Percentiles rank a stretch among this genome's conserved stretches.
Conservation (phyloP, 805 yeast species). For the Wickerhamiella occidentalis region DNA sequence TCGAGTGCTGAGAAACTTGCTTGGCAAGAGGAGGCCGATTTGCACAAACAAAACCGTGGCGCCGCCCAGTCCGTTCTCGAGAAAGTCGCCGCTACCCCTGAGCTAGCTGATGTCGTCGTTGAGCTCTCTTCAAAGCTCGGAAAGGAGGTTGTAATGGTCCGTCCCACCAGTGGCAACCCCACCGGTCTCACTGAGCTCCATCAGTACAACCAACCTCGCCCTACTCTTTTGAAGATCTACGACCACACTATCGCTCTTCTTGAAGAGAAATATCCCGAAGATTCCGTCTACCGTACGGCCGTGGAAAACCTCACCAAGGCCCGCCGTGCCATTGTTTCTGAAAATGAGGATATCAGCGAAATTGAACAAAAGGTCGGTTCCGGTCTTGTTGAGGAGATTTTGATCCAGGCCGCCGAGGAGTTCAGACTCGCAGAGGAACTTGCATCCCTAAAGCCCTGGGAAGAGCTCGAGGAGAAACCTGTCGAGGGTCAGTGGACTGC, state of each 20-base stretch:
- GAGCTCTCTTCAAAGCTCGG: constrained; percentile 20
- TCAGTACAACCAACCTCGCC: constrained; percentile 77
- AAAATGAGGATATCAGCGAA: constrained; percentile 45
- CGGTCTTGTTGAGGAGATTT: constrained; percentile 72
- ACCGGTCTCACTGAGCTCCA: constrained; percentile 71
- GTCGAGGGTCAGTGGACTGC: constrained; percentile 62
- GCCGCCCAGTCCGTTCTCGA: constrained; percentile 18
- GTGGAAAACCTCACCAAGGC: constrained; percentile 59
- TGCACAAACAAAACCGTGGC: constrained; percentile 15
- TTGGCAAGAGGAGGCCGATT: constrained; percentile 17
- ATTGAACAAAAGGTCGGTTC: constrained; percentile 68
- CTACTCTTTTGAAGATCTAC: constrained; percentile 60
- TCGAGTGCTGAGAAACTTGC: constrained; percentile 16
- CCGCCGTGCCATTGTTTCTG: constrained; percentile 55
- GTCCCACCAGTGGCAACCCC: constrained; percentile 52
- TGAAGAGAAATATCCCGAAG: constrained; percentile 50
- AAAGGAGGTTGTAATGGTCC: constrained; percentile 34
- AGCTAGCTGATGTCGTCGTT: constrained; percentile 21
- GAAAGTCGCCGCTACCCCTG: constrained; percentile 21
- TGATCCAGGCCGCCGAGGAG: constrained; percentile 77
- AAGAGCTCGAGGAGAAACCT: constrained; percentile 67
- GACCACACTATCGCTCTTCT: constrained; percentile 52
- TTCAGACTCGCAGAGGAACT: constrained; percentile 52
- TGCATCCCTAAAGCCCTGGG: constrained; percentile 66
- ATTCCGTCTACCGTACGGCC: constrained; percentile 65